These are phyloP conservation scores for Chytriomyces confervae DNA, from an alignment of 192 early-diverging fungal species.

Conservation along the genomic window DNA sequence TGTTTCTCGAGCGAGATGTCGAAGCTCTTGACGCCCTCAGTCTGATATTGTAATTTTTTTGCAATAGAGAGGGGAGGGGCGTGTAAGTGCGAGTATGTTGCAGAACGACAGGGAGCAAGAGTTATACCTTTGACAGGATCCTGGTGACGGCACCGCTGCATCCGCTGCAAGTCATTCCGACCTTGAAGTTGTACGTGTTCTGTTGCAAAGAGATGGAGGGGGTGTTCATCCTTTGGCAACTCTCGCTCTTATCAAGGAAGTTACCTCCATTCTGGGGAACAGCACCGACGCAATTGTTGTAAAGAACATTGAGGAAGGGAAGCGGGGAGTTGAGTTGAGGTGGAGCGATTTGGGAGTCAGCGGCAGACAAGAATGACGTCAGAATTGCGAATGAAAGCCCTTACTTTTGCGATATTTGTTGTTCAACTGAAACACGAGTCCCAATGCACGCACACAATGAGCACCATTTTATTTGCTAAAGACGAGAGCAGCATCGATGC, in stretches of 20 bases:
- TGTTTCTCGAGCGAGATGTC: constrained; percentile 65
- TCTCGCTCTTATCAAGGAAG: not conserved
- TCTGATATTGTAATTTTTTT: constrained; percentile 21
- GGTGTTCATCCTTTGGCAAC: not conserved
- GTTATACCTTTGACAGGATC: constrained; percentile 62
- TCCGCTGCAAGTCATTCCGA: constrained; percentile 79
- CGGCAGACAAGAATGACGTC: constrained; percentile 10
- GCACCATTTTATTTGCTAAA: no score
- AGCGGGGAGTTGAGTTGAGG: not conserved
- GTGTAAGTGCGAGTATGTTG: no score
- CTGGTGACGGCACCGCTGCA: constrained; percentile 77
- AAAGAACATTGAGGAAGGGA: not conserved
- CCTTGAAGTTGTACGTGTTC: constrained; percentile 71
- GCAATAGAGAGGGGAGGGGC: no score
- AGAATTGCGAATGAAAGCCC: not conserved
- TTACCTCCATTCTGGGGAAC: constrained; percentile 30
- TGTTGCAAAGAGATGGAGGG: constrained; percentile 9
- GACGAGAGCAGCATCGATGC: no score
- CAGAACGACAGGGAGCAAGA: no score
- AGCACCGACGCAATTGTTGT: not conserved
- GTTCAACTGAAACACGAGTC: no score
- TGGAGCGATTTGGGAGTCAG: not conserved
- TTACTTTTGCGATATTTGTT: no score
- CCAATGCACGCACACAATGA: no score
- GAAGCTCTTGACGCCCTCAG: constrained; percentile 53